A percentile compares a stretch with the other conserved stretches of the same genome.
These are phyloP conservation scores for Zygoascus meyerae DNA, from an alignment of 1,139 yeast genomes.

Conservation along the genomic window DNA sequence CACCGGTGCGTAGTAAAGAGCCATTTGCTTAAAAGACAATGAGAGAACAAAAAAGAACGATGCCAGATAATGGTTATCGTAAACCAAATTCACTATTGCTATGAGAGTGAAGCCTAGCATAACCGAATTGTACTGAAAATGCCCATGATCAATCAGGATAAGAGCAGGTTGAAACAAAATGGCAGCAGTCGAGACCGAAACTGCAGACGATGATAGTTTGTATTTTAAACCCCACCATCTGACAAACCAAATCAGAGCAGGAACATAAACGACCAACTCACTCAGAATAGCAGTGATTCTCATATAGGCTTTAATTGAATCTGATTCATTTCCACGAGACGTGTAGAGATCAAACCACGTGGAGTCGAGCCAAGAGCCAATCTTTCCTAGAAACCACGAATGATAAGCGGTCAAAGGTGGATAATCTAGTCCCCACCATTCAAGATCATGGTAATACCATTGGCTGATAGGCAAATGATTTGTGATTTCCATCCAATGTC, in stretches of 20 bases:
- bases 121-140: conserved; percentile 89
- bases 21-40: conserved; percentile 90
- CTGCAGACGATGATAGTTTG: conserved; percentile 52
- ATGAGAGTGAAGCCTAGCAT: conserved; percentile 83
- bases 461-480: conserved; percentile 60
- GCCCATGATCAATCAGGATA: conserved; percentile 90
- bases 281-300: conserved; percentile 70
- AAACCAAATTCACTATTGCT: conserved; percentile 57
- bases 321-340: conserved; percentile 71
- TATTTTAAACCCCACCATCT: conserved; percentile 51
- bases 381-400: conserved; percentile 68
- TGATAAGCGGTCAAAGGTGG: conserved; percentile 97
- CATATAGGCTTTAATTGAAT: conserved; percentile 74
- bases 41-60: conserved; percentile 77
- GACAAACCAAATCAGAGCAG: conserved; percentile 68
- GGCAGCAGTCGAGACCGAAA: conserved; percentile 66
- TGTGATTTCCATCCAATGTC: conserved; percentile 97
- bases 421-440: conserved; percentile 95
- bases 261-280: conserved; percentile 69
- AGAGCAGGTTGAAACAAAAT: conserved; percentile 74
- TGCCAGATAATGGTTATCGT: conserved; percentile 49
- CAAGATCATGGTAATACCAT: conserved; percentile 87
- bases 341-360: conserved; percentile 68
- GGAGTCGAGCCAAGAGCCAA: conserved; percentile 52
- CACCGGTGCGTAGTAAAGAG: conserved; percentile 85